A percentile compares a stretch with the other conserved stretches of the same genome.
Evolutionary conservation across 441 rosid genomes (phyloP).

Genomic region (Eruca vesicaria): DNA sequence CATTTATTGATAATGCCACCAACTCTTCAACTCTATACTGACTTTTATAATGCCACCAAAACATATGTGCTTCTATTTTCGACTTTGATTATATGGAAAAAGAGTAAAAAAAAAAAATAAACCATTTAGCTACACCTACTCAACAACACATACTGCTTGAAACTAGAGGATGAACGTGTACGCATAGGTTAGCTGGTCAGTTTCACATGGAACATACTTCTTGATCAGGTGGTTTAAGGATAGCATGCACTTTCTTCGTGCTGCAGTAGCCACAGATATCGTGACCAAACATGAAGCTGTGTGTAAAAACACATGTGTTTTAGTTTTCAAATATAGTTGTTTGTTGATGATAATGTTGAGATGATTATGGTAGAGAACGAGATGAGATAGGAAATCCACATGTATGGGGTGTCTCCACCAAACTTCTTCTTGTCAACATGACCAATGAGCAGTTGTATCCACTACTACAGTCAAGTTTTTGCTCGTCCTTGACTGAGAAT

Average conservation of each 20-base stretch:
- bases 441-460: constrained; percentile 90
- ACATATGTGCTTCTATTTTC: too few relatives aligned
- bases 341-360: not conserved
- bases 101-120: too few relatives aligned
- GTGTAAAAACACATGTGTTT: constrained; percentile 12
- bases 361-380: not conserved
- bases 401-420: not conserved
- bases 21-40: too few relatives aligned
- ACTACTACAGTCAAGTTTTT: constrained; percentile 98
- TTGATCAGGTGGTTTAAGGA: constrained; percentile 93
- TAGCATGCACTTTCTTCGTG: constrained; percentile 97
- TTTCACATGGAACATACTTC: constrained; percentile 97
- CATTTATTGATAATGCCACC: too few relatives aligned
- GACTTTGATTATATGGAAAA: too few relatives aligned
- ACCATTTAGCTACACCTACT: too few relatives aligned
- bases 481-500: constrained; percentile 91
- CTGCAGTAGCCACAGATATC: constrained; percentile 93
- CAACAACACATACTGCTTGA: too few relatives aligned
- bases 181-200: constrained; percentile 92
- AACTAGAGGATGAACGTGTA: constrained; percentile 84
- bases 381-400: not conserved
- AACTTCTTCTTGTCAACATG: constrained; percentile 32
- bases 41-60: too few relatives aligned
- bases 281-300: constrained; percentile 98
- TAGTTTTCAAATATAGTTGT: not conserved